Conservation (phyloP, 805 yeast species). For the Wickerhamomyces mucosus region DNA sequence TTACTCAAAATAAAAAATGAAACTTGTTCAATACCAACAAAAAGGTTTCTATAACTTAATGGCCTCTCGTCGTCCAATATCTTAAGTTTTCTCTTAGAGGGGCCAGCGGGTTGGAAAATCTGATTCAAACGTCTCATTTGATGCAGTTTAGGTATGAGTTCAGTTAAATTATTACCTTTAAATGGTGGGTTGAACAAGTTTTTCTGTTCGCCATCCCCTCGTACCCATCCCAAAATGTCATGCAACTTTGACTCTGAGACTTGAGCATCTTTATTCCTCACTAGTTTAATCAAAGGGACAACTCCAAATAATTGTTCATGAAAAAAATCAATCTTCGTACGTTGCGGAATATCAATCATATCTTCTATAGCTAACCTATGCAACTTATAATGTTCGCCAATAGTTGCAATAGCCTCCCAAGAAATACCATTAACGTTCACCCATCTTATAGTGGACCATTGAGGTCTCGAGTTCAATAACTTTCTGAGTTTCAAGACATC, state of each 20-base stretch:
- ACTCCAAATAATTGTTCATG: conserved; percentile 43
- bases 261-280: conserved; percentile 13
- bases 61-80: conserved; percentile 35
- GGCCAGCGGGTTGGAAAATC: conserved; percentile 14
- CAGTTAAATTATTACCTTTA: no score
- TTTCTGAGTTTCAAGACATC: conserved; percentile 20
- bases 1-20: conserved; percentile 37
- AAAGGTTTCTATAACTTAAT: conserved; percentile 29
- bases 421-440: conserved; percentile 51
- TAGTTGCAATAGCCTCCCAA: conserved; percentile 45
- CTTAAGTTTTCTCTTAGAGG: conserved; percentile 9
- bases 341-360: conserved; percentile 52
- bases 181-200: no score
- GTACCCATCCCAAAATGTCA: no score
- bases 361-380: conserved; percentile 53
- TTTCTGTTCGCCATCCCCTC: not conserved
- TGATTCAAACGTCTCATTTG: conserved; percentile 28
- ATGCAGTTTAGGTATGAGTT: conserved; percentile 12
- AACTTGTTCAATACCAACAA: conserved; percentile 48
- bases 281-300: conserved; percentile 40
- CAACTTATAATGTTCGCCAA: conserved; percentile 34
- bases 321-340: conserved; percentile 49
- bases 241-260: not conserved
- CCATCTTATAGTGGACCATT: conserved; percentile 46
- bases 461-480: conserved; percentile 28